Evolutionary conservation across 2,329 filamentous ascomycete species (phyloP).

Genomic region (Bipolaris zeicola): DNA sequence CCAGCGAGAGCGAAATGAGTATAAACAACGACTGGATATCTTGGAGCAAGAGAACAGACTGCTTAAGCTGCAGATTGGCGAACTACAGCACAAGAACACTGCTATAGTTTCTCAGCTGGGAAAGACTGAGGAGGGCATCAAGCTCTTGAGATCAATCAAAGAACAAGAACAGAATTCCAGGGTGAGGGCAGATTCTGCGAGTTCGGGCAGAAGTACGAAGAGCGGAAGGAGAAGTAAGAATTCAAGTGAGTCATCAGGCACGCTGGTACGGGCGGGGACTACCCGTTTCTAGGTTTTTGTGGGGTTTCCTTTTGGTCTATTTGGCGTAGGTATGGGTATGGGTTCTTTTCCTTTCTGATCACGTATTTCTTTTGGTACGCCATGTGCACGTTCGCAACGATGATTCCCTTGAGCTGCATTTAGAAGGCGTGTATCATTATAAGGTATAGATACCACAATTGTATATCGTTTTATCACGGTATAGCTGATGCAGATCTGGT

Average conservation of each 20-base stretch:
- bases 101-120: conserved; percentile 54
- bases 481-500: not conserved
- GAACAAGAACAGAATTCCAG: conserved; percentile 34
- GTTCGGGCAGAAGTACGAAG: conserved; percentile 29
- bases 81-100: conserved; percentile 64
- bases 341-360: not conserved
- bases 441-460: not conserved
- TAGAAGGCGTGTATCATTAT: not conserved
- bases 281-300: conserved; percentile 1
- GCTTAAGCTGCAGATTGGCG: conserved; percentile 58
- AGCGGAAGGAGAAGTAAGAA: conserved; percentile 24
- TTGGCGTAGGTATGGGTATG: not conserved
- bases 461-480: not conserved
- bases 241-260: conserved; percentile 13
- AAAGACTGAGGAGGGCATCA: conserved; percentile 44
- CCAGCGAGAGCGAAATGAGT: conserved; percentile 57
- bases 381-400: not conserved
- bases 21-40: conserved; percentile 52
- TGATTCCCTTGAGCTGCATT: not conserved
- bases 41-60: conserved; percentile 57
- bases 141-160: conserved; percentile 40
- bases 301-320: not conserved
- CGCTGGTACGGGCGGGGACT: conserved; percentile 20
- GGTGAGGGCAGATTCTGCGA: conserved; percentile 33
- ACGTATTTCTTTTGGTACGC: not conserved